Conservation (phyloP, 2,329 filamentous ascomycete species). For the Sarocladium strictum region DNA sequence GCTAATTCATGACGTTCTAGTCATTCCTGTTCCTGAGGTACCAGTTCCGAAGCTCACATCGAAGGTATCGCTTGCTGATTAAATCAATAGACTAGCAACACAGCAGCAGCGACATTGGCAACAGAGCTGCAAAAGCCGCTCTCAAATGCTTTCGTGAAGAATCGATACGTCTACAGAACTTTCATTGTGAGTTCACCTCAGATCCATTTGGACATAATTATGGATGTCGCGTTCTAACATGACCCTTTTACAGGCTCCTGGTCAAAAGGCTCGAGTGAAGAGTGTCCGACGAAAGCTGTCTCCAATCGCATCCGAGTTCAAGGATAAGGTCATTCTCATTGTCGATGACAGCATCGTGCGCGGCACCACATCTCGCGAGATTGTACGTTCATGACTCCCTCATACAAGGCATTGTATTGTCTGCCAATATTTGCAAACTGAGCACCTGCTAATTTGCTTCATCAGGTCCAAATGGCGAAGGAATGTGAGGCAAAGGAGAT, state of each 20-base stretch:
- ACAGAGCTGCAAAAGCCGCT: conserved; percentile 70
- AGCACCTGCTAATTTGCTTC: background rate
- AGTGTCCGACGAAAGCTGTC: conserved; percentile 86
- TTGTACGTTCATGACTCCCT: conserved; percentile 46
- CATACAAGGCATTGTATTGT: no score
- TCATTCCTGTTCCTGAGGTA: conserved; percentile 64
- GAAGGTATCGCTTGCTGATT: background rate
- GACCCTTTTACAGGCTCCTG: no score
- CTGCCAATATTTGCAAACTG: background rate
- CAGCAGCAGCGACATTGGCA: conserved; percentile 72
- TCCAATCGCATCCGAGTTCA: conserved; percentile 79
- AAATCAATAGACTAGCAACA: conserved; percentile 62
- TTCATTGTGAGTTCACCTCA: conserved; percentile 68
- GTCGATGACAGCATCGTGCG: conserved; percentile 90
- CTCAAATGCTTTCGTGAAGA: conserved; percentile 81
- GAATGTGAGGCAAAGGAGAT: conserved; percentile 79
- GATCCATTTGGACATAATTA: no score
- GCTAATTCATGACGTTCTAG: no score
- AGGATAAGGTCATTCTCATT: conserved; percentile 70
- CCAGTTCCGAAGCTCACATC: background rate
- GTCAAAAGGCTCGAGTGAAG: conserved; percentile 74
- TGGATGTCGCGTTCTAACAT: no score
- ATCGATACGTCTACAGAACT: conserved; percentile 81
- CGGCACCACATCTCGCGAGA: conserved; percentile 60
- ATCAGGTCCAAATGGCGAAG: conserved; percentile 59